Evolutionary conservation across 2,329 filamentous ascomycete species (phyloP), one percentile per base, ranked within the genome.

Genomic region (Hypoxylon sp.): DNA sequence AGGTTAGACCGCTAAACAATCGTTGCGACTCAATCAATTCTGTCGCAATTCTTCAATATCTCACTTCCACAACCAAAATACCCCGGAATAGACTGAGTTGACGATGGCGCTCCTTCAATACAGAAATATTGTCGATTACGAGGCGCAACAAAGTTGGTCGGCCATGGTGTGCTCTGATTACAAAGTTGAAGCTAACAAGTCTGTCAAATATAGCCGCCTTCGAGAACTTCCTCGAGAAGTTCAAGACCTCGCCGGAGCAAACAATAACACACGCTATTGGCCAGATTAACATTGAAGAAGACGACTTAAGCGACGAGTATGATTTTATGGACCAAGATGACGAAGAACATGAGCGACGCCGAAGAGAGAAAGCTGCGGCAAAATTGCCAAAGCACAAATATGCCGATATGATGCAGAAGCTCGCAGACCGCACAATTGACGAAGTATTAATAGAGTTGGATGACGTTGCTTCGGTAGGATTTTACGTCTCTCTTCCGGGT

Each of bases 311-410:
- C 79, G 94, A 97, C 75, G 93, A 97, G 74, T 93, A 97, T 78
- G 94, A 97, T 75, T 92, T 96, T 76, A 93, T 97, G 89, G 93
- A 97, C 77, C 91, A 94, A 73, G 87, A 89, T 67, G 90, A 92
- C 68, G 87, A 88, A 56, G 83, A 83, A 16, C 82, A 83, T 39
- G 82, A 83, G 65, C 81, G 78, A 66, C 84, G 83, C 21, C 83
- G 80, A 55, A 81, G 82, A 70, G 80, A 85, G 50, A 84, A 80
- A 76, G 82, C 82, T 71, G 81, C 76, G 69, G 81, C 80, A 72
- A 81, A 79, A 73, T 78, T 84, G 73, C 90, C 89, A 39, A 93
- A 91, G 77, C 83, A 90, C 78, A 98, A 98, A 81, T 99, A 99
- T 81, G 90, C 91, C 84, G 87, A 93, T 58, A 85, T 95, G 76